Percentiles rank a stretch among this genome's conserved stretches.
phyloP scores from a whole-genome alignment of 371 early-diverging fungal species.

The Mortierella sp. region DNA sequence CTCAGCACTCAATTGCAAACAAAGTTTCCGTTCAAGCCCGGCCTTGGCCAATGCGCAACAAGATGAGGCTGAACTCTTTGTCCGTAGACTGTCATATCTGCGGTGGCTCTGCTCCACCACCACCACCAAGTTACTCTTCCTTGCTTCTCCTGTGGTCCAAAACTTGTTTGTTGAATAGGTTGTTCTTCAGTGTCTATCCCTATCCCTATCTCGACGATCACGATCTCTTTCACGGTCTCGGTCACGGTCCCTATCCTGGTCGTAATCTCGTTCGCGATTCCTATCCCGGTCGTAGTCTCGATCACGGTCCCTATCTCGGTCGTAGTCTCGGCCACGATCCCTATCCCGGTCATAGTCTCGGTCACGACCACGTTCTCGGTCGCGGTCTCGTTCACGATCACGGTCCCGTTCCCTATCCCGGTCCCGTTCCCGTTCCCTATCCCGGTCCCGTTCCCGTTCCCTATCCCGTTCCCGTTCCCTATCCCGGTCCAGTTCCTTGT shows the following conservation, averaged over 20 bases:
- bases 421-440: neutral
- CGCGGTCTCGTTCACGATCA: conserved; percentile 17
- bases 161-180: too few relatives aligned
- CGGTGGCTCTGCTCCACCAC: too few relatives aligned
- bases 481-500: conserved; percentile 17
- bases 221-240: neutral
- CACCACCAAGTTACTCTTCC: too few relatives aligned
- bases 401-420: conserved; percentile 8
- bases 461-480: conserved; percentile 6
- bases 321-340: neutral
- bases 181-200: conserved; percentile 5
- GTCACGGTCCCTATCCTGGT: neutral
- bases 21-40: too few relatives aligned
- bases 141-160: too few relatives aligned
- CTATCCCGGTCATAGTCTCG: conserved; percentile 9
- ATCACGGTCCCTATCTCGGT: conserved; percentile 5
- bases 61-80: too few relatives aligned
- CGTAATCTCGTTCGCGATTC: neutral
- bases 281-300: neutral
- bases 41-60: too few relatives aligned
- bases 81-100: too few relatives aligned
- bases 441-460: conserved; percentile 11
- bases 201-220: conserved; percentile 13
- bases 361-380: conserved; percentile 15
- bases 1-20: too few relatives aligned